A percentile compares a stretch with the other conserved stretches of the same genome.
Conservation (phyloP, 306 rosid species). For the Carpinus fangiana region DNA sequence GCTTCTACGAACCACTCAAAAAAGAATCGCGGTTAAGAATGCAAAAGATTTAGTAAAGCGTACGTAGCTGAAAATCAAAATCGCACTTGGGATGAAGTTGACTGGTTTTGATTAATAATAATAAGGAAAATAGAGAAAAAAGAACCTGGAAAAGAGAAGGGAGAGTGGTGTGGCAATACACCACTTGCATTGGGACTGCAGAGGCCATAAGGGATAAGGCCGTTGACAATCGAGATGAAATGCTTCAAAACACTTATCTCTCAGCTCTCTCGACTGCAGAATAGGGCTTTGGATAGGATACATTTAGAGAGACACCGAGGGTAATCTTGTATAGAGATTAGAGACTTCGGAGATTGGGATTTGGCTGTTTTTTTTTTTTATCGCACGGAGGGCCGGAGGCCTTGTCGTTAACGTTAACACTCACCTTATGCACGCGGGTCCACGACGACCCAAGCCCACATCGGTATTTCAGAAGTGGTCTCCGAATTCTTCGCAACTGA, state of each 20-base stretch:
- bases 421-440: background rate
- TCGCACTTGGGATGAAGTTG: background rate
- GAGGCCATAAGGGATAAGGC: slow-evolving; percentile 45
- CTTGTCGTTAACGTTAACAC: background rate
- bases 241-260: slow-evolving; percentile 4
- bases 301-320: too few relatives aligned
- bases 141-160: slow-evolving; percentile 49
- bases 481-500: background rate
- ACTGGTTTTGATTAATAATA: background rate
- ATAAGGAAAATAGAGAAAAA: background rate
- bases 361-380: background rate
- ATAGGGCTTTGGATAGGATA: background rate
- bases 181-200: slow-evolving; percentile 39
- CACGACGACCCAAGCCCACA: background rate
- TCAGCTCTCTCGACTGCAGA: background rate
- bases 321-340: background rate
- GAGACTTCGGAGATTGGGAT: background rate
- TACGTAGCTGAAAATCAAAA: background rate
- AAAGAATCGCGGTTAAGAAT: background rate
- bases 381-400: background rate
- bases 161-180: slow-evolving; percentile 34
- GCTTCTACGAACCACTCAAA: background rate
- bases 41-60: background rate
- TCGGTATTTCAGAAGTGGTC: background rate
- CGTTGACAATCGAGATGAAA: background rate